Conservation (phyloP, 2,329 filamentous ascomycete species). For the Fonsecaea monophora region DNA sequence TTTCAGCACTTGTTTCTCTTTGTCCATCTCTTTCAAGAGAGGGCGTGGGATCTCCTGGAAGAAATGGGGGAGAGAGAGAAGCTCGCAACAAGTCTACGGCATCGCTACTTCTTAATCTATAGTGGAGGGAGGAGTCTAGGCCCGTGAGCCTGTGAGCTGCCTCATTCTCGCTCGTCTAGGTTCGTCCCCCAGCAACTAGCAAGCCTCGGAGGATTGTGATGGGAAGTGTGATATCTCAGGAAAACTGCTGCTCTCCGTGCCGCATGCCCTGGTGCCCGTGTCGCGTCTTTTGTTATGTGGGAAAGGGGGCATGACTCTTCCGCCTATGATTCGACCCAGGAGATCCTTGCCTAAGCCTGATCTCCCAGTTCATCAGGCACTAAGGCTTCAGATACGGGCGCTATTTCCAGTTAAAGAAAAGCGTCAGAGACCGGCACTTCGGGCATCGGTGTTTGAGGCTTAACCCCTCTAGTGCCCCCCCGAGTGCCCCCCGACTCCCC, state of each 20-base stretch:
- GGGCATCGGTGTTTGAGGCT: neutral
- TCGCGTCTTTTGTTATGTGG: neutral
- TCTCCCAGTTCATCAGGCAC: constrained; percentile 8
- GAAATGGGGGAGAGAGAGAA: constrained; percentile 1
- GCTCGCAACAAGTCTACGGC: neutral
- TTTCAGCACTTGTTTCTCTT: neutral
- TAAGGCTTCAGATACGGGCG: neutral
- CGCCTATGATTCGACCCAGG: constrained; percentile 19
- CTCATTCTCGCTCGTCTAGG: constrained; percentile 18
- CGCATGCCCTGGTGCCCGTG: constrained; percentile 4
- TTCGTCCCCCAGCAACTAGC: constrained; percentile 19
- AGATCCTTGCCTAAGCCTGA: constrained; percentile 1
- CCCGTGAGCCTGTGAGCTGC: constrained; percentile 19
- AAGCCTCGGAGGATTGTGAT: constrained; percentile 20
- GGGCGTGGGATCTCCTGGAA: neutral
- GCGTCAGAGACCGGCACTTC: constrained; percentile 1
- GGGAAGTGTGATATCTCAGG: constrained; percentile 20
- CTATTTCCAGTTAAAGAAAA: constrained; percentile 15
- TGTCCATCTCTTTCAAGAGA: neutral
- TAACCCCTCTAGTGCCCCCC: neutral
- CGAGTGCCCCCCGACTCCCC: neutral
- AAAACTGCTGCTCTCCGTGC: neutral
- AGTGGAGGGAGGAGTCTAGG: constrained; percentile 11
- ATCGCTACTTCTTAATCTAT: constrained; percentile 19
- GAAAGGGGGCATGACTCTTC: neutral